These are phyloP conservation scores for Suillus subalutaceus DNA, from an alignment of 768 basidiomycete species.

Conservation along the genomic window DNA sequence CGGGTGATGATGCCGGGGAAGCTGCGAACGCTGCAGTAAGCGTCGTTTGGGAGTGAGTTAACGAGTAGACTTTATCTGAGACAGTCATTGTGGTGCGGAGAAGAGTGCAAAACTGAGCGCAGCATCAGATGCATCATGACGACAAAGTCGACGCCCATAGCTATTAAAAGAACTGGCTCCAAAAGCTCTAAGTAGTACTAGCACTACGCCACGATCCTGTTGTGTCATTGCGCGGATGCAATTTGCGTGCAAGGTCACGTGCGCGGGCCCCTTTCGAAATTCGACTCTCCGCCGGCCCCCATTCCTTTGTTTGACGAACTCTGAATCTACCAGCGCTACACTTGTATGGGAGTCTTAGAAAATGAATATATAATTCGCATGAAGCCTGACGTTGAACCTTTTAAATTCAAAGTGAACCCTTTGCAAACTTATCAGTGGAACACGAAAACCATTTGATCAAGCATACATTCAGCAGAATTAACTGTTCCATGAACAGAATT, in stretches of 20 bases:
- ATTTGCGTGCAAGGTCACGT: neutral
- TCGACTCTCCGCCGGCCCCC: too few species aligned
- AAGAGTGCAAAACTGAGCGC: conserved; percentile 1
- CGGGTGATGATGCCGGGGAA: conserved; percentile 38
- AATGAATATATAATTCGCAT: neutral
- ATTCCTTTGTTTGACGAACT: too few species aligned
- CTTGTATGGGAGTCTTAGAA: neutral
- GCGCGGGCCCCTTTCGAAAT: too few species aligned
- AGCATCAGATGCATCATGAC: neutral
- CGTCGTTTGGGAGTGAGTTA: conserved; percentile 37
- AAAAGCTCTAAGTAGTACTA: neutral
- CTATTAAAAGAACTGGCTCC: neutral
- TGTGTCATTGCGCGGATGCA: neutral
- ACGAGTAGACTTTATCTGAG: conserved; percentile 34
- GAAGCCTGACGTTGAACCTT: neutral
- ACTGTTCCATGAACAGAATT: neutral
- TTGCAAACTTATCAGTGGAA: too few species aligned
- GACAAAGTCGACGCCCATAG: too few species aligned
- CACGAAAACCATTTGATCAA: too few species aligned
- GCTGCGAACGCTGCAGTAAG: conserved; percentile 45
- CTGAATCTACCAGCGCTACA: neutral
- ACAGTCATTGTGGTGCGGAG: conserved; percentile 16
- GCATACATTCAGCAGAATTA: neutral
- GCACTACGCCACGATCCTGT: neutral
- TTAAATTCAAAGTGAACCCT: too few species aligned